Conservation (phyloP, 371 early-diverging fungal genomes). For the Entomophthora muscae region DNA sequence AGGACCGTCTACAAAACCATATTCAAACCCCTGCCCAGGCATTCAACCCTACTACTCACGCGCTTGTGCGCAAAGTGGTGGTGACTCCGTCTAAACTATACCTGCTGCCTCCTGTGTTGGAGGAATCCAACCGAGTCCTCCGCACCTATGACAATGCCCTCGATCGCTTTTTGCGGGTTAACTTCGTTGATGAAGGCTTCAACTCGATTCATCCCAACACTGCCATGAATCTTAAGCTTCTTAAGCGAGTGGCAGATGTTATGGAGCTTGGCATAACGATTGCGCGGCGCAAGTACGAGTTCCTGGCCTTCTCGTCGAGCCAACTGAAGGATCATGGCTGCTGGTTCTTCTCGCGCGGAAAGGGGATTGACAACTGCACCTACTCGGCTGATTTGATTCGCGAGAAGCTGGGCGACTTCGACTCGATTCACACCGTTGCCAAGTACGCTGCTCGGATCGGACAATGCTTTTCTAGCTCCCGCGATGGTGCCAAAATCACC, state of each 20-base stretch:
- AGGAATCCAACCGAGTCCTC: conserved; percentile 45
- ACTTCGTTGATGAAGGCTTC: conserved; percentile 42
- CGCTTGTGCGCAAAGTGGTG: conserved; percentile 33
- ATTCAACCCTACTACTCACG: conserved; percentile 22
- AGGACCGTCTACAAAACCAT: background rate
- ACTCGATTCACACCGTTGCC: conserved; percentile 40
- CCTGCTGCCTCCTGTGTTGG: conserved; percentile 29
- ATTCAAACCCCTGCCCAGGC: background rate
- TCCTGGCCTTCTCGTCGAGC: conserved; percentile 47
- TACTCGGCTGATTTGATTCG: conserved; percentile 37
- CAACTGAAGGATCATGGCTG: conserved; percentile 49
- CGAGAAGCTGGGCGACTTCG: conserved; percentile 54
- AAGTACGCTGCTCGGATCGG: conserved; percentile 59
- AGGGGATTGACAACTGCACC: conserved; percentile 10
- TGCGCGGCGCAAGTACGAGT: conserved; percentile 36
- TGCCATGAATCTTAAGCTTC: conserved; percentile 10
- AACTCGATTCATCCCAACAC: conserved; percentile 18
- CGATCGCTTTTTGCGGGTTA: conserved; percentile 47
- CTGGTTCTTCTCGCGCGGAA: conserved; percentile 40
- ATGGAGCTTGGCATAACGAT: conserved; percentile 28
- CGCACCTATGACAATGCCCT: conserved; percentile 23
- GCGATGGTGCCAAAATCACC: conserved; percentile 21
- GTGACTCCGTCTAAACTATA: conserved; percentile 39
- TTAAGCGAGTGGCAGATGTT: conserved; percentile 17
- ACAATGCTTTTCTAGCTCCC: conserved; percentile 53